phyloP scores from a whole-genome alignment of 345 rosid species.

The Sapria himalayana region DNA sequence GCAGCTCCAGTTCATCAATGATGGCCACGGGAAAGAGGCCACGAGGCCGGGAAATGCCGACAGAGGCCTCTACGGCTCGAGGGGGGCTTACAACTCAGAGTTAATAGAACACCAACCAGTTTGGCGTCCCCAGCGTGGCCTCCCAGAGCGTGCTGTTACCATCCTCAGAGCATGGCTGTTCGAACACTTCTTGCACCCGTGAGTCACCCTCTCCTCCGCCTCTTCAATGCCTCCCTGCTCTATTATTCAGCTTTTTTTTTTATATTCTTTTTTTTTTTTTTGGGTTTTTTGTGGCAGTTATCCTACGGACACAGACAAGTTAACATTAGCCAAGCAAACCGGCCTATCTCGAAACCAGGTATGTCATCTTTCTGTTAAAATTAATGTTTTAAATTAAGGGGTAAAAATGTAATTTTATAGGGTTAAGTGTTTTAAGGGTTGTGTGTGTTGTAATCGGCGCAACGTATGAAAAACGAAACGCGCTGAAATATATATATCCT shows the following conservation, averaged over 20 bases:
- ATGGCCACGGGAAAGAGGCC: constrained; percentile 25
- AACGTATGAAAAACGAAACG: no score
- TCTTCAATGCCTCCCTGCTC: constrained; percentile 4
- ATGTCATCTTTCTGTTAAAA: constrained; percentile 3
- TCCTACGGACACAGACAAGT: constrained; percentile 80
- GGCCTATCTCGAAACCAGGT: constrained; percentile 87
- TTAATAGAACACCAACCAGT: constrained; percentile 54
- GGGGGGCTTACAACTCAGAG: constrained; percentile 19
- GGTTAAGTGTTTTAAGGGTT: no score
- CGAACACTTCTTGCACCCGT: constrained; percentile 87
- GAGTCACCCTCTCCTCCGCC: constrained; percentile 14
- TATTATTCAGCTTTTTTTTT: not conserved
- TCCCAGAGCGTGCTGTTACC: constrained; percentile 74
- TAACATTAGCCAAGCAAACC: constrained; percentile 77
- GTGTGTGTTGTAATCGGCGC: no score
- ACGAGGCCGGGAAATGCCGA: constrained; percentile 24
- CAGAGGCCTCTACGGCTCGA: constrained; percentile 20
- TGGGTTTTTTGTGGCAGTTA: constrained; percentile 32
- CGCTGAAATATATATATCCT: no score
- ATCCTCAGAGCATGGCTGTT: constrained; percentile 78
- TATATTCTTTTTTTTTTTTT: no score
- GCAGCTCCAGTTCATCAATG: constrained; percentile 45
- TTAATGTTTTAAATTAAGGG: no score
- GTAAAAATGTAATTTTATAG: no score
- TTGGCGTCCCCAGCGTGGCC: constrained; percentile 81